A percentile compares a stretch with the other conserved stretches of the same genome.
Evolutionary conservation across 2,329 filamentous ascomycete genomes (phyloP).

Genomic region (Monosporascus sp.): DNA sequence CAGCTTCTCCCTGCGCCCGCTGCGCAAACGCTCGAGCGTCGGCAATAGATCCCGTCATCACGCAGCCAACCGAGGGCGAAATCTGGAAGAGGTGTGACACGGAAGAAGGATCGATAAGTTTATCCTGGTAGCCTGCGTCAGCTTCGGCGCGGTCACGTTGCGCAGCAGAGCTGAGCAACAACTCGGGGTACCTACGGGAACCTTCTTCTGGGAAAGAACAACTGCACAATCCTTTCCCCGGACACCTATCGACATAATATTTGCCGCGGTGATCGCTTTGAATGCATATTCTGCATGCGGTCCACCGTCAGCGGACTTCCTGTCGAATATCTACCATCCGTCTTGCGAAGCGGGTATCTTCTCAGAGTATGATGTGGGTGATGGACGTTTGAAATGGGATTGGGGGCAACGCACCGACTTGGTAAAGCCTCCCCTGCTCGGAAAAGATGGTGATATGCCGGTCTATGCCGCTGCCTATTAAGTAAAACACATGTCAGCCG

Average conservation of each 20-base stretch:
- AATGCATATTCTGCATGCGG: slow-evolving; percentile 87
- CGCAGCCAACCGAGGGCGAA: slow-evolving; percentile 92
- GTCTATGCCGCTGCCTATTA: slow-evolving; percentile 79
- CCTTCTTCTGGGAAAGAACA: slow-evolving; percentile 98
- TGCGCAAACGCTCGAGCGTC: slow-evolving; percentile 91
- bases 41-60: slow-evolving; percentile 98
- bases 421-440: slow-evolving; percentile 94
- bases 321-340: neutral
- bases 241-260: slow-evolving; percentile 96
- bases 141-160: slow-evolving; percentile 18
- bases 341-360: slow-evolving; percentile 1
- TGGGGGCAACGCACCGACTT: slow-evolving; percentile 76
- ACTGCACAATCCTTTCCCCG: slow-evolving; percentile 96
- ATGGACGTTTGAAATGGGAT: slow-evolving; percentile 4
- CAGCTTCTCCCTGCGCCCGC: slow-evolving; percentile 89
- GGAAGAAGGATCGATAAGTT: slow-evolving; percentile 95
- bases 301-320: slow-evolving; percentile 15
- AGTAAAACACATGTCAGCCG: slow-evolving; percentile 10
- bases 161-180: slow-evolving; percentile 7
- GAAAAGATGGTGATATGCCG: slow-evolving; percentile 99
- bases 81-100: slow-evolving; percentile 97
- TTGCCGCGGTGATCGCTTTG: slow-evolving; percentile 98
- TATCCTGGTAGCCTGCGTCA: slow-evolving; percentile 62
- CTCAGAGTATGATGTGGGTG: slow-evolving; percentile 6
- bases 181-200: slow-evolving; percentile 66